These are phyloP conservation scores for Venturia aucupariae DNA, from an alignment of 2,329 filamentous ascomycete species.

Conservation along the genomic window DNA sequence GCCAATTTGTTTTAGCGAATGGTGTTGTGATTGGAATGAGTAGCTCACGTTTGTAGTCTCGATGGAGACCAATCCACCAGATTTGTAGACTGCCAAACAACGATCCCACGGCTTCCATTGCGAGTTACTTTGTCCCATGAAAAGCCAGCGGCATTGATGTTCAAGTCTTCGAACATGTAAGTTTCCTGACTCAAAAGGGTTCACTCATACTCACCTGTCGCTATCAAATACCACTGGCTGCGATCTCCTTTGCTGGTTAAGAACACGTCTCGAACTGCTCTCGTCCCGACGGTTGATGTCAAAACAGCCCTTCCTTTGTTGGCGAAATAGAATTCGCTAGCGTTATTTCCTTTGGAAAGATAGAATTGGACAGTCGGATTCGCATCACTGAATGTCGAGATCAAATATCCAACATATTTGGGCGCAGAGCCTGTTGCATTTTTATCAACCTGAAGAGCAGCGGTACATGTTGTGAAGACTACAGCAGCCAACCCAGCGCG, in stretches of 20 bases:
- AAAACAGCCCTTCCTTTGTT: slow-evolving; percentile 3
- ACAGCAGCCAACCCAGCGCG: background rate
- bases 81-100: slow-evolving; percentile 6
- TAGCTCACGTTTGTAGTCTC: background rate
- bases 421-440: background rate
- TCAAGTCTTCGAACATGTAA: slow-evolving; percentile 5
- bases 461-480: background rate
- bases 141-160: slow-evolving; percentile 11
- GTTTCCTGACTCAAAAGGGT: background rate
- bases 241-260: slow-evolving; percentile 6
- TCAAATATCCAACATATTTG: slow-evolving; percentile 5
- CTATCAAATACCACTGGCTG: slow-evolving; percentile 9
- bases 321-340: slow-evolving; percentile 1
- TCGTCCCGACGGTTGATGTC: slow-evolving; percentile 8
- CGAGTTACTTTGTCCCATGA: slow-evolving; percentile 11
- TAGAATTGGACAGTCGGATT: slow-evolving; percentile 2
- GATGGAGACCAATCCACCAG: slow-evolving; percentile 9
- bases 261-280: slow-evolving; percentile 10
- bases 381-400: slow-evolving; percentile 4
- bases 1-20: background rate
- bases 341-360: slow-evolving; percentile 12
- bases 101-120: slow-evolving; percentile 11
- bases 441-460: background rate
- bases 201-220: background rate
- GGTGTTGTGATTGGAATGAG: background rate